These are phyloP conservation scores for Globisporangium sylvaticum DNA, from an alignment of 352 stramenopile species.

Conservation along the genomic window DNA sequence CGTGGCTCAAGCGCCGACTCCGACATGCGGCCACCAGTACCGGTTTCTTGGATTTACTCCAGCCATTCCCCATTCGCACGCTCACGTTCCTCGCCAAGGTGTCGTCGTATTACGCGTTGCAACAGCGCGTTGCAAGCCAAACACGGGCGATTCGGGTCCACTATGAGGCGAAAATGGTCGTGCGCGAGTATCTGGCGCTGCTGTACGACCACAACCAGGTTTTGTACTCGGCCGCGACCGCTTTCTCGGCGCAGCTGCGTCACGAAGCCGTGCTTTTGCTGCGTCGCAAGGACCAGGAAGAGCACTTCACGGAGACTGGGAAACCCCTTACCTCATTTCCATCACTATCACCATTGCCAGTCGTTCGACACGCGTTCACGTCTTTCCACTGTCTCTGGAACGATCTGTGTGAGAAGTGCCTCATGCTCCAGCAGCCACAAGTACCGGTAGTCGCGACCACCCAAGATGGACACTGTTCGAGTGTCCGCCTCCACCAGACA, in stretches of 20 bases:
- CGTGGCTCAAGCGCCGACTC: slow-evolving; percentile 21
- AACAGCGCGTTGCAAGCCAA: slow-evolving; percentile 28
- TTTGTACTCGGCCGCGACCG: slow-evolving; percentile 16
- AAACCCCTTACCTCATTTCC: not conserved
- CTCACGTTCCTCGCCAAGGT: slow-evolving; percentile 27
- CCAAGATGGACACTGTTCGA: not conserved
- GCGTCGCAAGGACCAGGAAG: slow-evolving; percentile 16
- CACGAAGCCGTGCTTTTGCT: slow-evolving; percentile 25
- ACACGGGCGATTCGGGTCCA: slow-evolving; percentile 17
- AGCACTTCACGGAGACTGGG: slow-evolving; percentile 7
- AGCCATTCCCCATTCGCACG: slow-evolving; percentile 26
- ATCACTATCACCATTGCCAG: not conserved
- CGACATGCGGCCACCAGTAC: not conserved
- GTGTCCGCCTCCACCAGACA: not conserved
- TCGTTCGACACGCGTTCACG: slow-evolving; percentile 22
- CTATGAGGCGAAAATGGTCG: slow-evolving; percentile 30
- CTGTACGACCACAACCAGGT: slow-evolving; percentile 32
- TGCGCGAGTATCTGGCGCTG: slow-evolving; percentile 35
- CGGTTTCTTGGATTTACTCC: slow-evolving; percentile 29
- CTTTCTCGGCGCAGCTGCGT: slow-evolving; percentile 25
- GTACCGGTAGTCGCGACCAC: not conserved
- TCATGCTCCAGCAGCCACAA: slow-evolving; percentile 23
- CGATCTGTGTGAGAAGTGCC: slow-evolving; percentile 44
- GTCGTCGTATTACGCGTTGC: slow-evolving; percentile 27
- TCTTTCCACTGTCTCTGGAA: slow-evolving; percentile 45